phyloP scores from a whole-genome alignment of 768 basidiomycete genomes.

The Ramaria sp. region DNA sequence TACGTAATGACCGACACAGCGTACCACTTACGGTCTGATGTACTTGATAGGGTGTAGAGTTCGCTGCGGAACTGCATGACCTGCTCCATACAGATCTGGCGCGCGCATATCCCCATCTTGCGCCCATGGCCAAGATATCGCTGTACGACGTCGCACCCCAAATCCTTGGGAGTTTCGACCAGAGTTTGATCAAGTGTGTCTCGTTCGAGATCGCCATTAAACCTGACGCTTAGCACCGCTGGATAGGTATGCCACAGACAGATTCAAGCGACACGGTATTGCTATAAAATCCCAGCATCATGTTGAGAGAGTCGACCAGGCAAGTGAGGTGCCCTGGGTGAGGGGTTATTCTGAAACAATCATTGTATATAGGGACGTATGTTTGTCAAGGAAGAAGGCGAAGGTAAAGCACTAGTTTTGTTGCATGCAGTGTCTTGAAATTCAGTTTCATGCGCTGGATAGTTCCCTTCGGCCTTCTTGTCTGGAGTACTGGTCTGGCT shows the following conservation, averaged over 20 bases:
- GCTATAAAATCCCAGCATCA: conserved; percentile 61
- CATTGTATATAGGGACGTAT: conserved; percentile 42
- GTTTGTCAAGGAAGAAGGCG: conserved; percentile 60
- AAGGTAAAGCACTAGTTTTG: conserved; percentile 32
- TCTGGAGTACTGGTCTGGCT: conserved; percentile 82
- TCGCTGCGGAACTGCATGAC: conserved; percentile 75
- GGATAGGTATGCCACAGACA: conserved; percentile 55
- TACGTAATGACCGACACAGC: conserved; percentile 15
- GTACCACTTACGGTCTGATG: neutral
- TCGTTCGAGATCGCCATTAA: no score
- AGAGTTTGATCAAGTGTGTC: conserved; percentile 45
- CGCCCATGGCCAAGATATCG: conserved; percentile 56
- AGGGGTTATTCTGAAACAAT: neutral
- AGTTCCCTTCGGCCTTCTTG: conserved; percentile 76
- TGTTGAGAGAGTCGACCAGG: conserved; percentile 58
- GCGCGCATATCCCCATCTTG: conserved; percentile 51
- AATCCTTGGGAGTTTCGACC: conserved; percentile 70
- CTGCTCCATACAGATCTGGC: conserved; percentile 57
- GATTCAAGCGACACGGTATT: conserved; percentile 67
- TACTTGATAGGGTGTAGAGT: conserved; percentile 58
- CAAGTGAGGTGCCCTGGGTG: conserved; percentile 16
- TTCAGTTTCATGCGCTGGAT: conserved; percentile 6
- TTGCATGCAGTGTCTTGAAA: neutral
- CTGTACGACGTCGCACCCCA: conserved; percentile 74
- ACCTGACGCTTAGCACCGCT: neutral